Evolutionary conservation across 225 moss, liverwort and hornwort species (phyloP).

Genomic region (Bryoerythrophyllum caledonicum): DNA sequence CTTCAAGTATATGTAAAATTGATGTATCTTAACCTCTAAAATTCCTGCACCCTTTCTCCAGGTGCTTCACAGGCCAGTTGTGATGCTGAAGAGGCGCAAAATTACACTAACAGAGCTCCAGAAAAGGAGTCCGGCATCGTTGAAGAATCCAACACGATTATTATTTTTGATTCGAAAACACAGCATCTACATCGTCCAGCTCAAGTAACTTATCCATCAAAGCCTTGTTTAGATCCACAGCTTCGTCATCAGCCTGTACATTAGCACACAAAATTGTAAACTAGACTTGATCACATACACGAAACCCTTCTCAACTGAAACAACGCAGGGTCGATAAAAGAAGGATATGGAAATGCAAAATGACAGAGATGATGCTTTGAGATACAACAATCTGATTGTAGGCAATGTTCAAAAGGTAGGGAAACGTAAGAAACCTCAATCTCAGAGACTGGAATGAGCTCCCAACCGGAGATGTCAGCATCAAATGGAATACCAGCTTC

Average conservation of each 20-base stretch:
- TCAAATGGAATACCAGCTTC: constrained; percentile 69
- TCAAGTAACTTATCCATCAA: constrained; percentile 87
- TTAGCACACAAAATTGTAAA: not conserved
- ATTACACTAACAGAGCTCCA: constrained; percentile 25
- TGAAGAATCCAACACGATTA: constrained; percentile 14
- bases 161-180: constrained; percentile 80
- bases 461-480: constrained; percentile 81
- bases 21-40: too few relatives aligned
- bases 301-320: not conserved
- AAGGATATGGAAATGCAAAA: not conserved
- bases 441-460: constrained; percentile 73
- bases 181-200: constrained; percentile 91
- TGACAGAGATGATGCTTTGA: not conserved
- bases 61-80: constrained; percentile 61
- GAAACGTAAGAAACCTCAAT: constrained; percentile 51
- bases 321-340: not conserved
- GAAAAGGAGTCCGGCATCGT: not conserved
- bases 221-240: constrained; percentile 76
- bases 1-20: too few relatives aligned
- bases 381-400: not conserved
- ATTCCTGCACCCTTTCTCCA: constrained; percentile 9
- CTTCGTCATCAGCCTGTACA: constrained; percentile 84
- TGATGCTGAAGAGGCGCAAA: constrained; percentile 35
- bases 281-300: constrained; percentile 9
- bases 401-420: not conserved